Evolutionary conservation across 768 basidiomycete species (phyloP).

Genomic region (Psilocybe subaeruginosa): DNA sequence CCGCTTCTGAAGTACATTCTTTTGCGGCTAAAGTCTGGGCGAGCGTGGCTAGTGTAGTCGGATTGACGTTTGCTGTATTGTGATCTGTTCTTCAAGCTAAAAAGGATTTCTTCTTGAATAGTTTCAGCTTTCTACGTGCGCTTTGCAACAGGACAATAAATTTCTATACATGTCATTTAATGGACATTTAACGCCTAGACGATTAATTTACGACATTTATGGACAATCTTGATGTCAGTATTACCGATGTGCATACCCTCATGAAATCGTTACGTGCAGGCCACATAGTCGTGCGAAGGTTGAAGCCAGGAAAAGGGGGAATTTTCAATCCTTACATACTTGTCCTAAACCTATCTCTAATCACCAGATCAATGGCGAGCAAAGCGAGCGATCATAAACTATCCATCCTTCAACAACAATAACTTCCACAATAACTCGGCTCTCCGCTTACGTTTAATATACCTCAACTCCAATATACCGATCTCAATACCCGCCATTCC

Average conservation of each 20-base stretch:
- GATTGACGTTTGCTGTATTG: background rate
- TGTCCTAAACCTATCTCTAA: background rate
- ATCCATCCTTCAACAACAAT: background rate
- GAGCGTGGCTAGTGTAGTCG: background rate
- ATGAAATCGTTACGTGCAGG: background rate
- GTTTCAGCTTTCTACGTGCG: no score
- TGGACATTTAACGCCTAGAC: background rate
- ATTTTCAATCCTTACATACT: background rate
- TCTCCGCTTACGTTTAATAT: background rate
- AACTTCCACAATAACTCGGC: background rate
- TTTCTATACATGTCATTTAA: no score
- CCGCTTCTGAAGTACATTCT: background rate
- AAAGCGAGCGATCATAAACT: background rate
- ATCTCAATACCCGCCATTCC: conserved; percentile 1
- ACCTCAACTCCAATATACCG: background rate
- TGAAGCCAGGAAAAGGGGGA: background rate
- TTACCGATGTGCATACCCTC: background rate
- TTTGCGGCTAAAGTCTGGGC: background rate
- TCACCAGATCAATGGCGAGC: background rate
- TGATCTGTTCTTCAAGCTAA: background rate
- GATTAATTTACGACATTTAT: background rate
- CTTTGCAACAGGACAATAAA: no score
- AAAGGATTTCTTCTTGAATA: no score
- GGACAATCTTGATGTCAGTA: background rate
- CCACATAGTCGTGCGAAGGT: background rate